Evolutionary conservation across 1,284 basidiomycete species (phyloP).

Genomic region (Pterulicium gracile): DNA sequence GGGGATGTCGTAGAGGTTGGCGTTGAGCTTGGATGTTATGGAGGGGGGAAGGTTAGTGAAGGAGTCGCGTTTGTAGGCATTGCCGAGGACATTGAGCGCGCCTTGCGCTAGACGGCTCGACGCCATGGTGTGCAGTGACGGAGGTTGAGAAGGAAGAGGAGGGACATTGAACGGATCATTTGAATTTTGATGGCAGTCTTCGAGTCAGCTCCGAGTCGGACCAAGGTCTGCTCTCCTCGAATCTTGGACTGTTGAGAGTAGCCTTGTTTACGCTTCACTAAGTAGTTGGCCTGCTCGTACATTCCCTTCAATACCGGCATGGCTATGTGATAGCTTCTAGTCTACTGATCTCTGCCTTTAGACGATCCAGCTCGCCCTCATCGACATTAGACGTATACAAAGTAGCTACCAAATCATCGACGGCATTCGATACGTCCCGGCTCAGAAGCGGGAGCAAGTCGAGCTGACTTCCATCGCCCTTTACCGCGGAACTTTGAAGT

Average conservation of each 20-base stretch:
- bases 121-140: constrained; percentile 1
- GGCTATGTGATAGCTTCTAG: background rate
- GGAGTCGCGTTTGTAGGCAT: constrained; percentile 59
- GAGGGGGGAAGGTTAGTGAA: constrained; percentile 82
- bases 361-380: background rate
- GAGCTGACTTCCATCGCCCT: background rate
- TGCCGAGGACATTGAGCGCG: constrained; percentile 26
- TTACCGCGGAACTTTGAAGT: no score
- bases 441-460: background rate
- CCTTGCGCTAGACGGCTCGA: background rate
- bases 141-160: no score
- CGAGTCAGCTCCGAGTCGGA: background rate
- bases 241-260: no score
- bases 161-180: no score
- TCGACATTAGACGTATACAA: background rate
- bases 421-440: background rate
- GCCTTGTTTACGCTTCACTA: no score
- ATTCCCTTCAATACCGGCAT: no score
- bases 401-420: background rate
- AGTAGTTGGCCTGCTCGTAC: no score
- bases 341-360: background rate
- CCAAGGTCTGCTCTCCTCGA: no score
- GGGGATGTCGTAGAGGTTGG: constrained; percentile 65
- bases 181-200: background rate
- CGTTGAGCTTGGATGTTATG: constrained; percentile 67